Percentiles rank a stretch among this genome's conserved stretches.
phyloP scores from a whole-genome alignment of 1,139 yeast species.

The Scheffersomyces stambukii region DNA sequence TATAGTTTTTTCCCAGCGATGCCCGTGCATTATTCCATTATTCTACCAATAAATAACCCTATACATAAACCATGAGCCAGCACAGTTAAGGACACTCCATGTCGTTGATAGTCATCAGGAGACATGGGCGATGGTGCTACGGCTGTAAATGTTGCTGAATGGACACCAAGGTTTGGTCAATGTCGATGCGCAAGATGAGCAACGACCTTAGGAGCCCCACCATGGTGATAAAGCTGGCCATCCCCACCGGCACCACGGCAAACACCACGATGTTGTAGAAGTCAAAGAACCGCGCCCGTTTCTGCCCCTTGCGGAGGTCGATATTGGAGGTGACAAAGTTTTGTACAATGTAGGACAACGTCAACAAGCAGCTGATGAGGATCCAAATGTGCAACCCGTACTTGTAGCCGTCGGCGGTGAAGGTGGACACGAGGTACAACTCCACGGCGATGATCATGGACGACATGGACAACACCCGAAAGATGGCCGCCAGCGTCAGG shows the following conservation, averaged over 20 bases:
- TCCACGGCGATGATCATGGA: constrained; percentile 68
- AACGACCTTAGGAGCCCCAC: constrained; percentile 71
- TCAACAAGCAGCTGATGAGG: constrained; percentile 75
- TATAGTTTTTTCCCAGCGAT: too few relatives aligned
- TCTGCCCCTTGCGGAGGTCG: constrained; percentile 39
- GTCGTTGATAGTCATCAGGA: too few relatives aligned
- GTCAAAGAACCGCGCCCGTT: constrained; percentile 62
- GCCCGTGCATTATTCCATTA: too few relatives aligned
- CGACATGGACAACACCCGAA: constrained; percentile 80
- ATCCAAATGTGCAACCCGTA: constrained; percentile 91
- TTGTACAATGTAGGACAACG: constrained; percentile 80
- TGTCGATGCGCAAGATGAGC: constrained; percentile 69
- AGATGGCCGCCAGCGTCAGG: constrained; percentile 81
- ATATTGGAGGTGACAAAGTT: constrained; percentile 86
- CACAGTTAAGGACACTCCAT: too few relatives aligned
- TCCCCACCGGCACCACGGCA: constrained; percentile 95
- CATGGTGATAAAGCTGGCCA: constrained; percentile 93
- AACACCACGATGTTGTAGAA: constrained; percentile 84
- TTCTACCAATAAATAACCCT: too few relatives aligned
- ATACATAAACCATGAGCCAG: too few relatives aligned
- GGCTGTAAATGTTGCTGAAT: too few relatives aligned
- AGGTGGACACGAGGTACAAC: constrained; percentile 59
- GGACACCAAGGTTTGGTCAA: constrained; percentile 38
- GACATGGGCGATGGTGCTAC: too few relatives aligned
- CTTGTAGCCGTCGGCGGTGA: constrained; percentile 44